phyloP scores from a whole-genome alignment of 768 basidiomycete species.

The Imleria badia region DNA sequence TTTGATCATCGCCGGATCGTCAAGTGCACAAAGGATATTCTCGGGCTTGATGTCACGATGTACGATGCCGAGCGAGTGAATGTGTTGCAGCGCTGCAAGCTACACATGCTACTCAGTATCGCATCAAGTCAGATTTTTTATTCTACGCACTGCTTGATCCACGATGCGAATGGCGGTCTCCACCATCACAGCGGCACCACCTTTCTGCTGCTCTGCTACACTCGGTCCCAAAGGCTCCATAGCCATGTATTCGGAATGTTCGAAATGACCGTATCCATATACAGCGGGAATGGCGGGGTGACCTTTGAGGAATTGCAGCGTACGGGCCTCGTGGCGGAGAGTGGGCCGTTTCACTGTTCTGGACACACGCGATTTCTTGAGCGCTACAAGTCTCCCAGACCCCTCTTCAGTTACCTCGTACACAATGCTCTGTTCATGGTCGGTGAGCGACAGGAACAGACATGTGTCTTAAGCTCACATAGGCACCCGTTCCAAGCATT shows the following conservation, averaged over 20 bases:
- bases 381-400: neutral
- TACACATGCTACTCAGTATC: neutral
- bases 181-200: neutral
- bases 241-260: constrained; percentile 1
- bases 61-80: neutral
- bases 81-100: neutral
- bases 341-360: neutral
- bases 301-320: neutral
- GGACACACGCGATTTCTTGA: constrained; percentile 1
- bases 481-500: neutral
- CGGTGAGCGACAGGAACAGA: neutral
- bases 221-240: neutral
- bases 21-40: neutral
- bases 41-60: constrained; percentile 2
- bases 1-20: constrained; percentile 2
- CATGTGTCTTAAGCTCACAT: neutral
- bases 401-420: neutral
- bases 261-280: neutral
- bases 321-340: constrained; percentile 1
- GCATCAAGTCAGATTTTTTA: neutral
- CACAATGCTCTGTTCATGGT: neutral
- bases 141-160: neutral
- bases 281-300: neutral
- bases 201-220: neutral
- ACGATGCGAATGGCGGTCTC: neutral